Evolutionary conservation across 164 flowering plant species (phyloP).

Genomic region (Nymphaea thermarum): DNA sequence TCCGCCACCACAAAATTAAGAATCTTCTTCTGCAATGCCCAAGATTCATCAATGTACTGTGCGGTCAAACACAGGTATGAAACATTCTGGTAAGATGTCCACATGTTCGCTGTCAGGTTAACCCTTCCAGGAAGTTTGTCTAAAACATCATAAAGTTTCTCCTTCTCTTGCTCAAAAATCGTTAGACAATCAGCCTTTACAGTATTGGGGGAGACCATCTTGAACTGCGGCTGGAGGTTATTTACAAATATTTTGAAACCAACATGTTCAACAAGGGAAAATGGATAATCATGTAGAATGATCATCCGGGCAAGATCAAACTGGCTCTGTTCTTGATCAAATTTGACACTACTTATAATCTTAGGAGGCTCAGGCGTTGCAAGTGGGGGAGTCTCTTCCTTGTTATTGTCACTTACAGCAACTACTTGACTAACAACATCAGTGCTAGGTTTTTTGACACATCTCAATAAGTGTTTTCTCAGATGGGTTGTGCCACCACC

Average conservation of each 20-base stretch:
- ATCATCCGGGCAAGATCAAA: slow-evolving; percentile 84
- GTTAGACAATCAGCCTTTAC: slow-evolving; percentile 43
- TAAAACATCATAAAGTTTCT: slow-evolving; percentile 37
- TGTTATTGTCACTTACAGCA: neutral
- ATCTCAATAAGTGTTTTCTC: neutral
- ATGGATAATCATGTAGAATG: slow-evolving; percentile 75
- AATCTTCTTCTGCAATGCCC: slow-evolving; percentile 52
- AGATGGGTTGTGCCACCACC: slow-evolving; percentile 1
- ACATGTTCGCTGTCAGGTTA: slow-evolving; percentile 47
- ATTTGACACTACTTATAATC: slow-evolving; percentile 11
- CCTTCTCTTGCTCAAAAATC: slow-evolving; percentile 61
- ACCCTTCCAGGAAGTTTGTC: slow-evolving; percentile 48
- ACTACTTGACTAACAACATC: neutral
- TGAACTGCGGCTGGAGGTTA: slow-evolving; percentile 74
- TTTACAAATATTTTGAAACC: slow-evolving; percentile 65
- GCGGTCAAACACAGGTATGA: slow-evolving; percentile 50
- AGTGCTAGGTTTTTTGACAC: neutral
- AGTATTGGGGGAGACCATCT: slow-evolving; percentile 23
- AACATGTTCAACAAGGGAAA: slow-evolving; percentile 67
- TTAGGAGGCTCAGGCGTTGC: neutral
- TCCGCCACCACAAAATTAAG: slow-evolving; percentile 41
- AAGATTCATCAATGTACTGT: slow-evolving; percentile 56
- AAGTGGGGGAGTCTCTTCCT: neutral
- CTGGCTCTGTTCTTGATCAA: slow-evolving; percentile 44
- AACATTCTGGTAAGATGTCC: slow-evolving; percentile 42